Conservation (phyloP, 148 eudicot genomes). For the Selenicereus undatus region DNA sequence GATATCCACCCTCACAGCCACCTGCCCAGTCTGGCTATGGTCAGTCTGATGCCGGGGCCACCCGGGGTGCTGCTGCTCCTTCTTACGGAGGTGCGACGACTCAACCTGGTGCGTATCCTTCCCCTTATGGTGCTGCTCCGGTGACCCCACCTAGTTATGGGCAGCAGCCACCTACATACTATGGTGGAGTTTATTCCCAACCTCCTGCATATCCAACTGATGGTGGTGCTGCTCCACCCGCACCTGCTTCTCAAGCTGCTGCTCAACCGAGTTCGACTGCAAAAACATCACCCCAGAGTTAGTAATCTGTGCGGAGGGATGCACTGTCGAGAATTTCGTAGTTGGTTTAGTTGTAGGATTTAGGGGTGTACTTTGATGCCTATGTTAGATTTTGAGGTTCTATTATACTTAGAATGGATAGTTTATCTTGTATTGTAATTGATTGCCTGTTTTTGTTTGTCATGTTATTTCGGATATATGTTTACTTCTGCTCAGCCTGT, state of each 20-base stretch:
- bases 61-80: slow-evolving; percentile 27
- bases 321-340: not conserved
- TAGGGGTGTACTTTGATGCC: not conserved
- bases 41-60: slow-evolving; percentile 33
- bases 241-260: slow-evolving; percentile 12
- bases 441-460: not conserved
- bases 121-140: slow-evolving; percentile 42
- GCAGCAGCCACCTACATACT: slow-evolving; percentile 62
- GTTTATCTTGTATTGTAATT: not conserved
- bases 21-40: slow-evolving; percentile 42
- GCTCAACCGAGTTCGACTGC: slow-evolving; percentile 54
- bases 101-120: slow-evolving; percentile 46
- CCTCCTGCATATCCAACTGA: slow-evolving; percentile 62
- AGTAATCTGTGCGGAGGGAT: not conserved
- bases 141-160: slow-evolving; percentile 44
- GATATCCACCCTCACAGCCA: slow-evolving; percentile 52
- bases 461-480: not conserved
- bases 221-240: slow-evolving; percentile 33
- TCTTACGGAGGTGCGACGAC: slow-evolving; percentile 40
- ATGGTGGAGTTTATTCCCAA: slow-evolving; percentile 71
- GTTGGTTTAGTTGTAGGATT: slow-evolving; percentile 18
- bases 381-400: slow-evolving; percentile 14
- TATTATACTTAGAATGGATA: not conserved
- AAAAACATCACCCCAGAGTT: slow-evolving; percentile 55
- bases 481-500: not conserved